Evolutionary conservation across 2,329 filamentous ascomycete species (phyloP).

Genomic region (Fusarium verticillioides): DNA sequence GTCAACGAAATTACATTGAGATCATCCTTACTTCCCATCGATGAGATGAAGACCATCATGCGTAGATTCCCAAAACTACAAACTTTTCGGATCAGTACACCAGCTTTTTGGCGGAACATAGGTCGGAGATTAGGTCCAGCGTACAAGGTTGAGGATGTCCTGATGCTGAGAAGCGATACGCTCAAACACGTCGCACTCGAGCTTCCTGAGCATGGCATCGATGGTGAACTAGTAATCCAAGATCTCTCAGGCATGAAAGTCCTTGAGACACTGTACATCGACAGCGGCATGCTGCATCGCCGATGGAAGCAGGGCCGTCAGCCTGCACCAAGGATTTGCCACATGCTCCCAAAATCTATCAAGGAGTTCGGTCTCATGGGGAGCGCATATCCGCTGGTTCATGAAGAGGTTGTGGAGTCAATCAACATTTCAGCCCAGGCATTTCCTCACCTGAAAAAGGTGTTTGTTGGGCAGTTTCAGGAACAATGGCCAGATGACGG

Average conservation of each 20-base stretch:
- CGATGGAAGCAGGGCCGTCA: not conserved
- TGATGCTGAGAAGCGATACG: not conserved
- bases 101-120: no score
- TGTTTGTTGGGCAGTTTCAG: not conserved
- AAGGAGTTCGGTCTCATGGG: not conserved
- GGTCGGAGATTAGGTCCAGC: no score
- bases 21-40: accelerated
- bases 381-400: accelerated
- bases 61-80: not conserved
- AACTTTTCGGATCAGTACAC: not conserved
- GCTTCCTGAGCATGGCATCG: accelerated
- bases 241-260: not conserved
- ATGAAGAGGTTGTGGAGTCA: not conserved
- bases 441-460: not conserved
- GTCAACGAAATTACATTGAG: not conserved
- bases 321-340: not conserved
- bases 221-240: not conserved
- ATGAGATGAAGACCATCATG: not conserved
- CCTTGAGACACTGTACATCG: not conserved
- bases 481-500: not conserved
- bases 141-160: not conserved
- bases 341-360: not conserved
- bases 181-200: not conserved
- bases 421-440: not conserved
- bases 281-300: not conserved